Base-by-base conservation (phyloP, 495 filamentous ascomycete genomes). In the Mytilinidion resinicola region DNA sequence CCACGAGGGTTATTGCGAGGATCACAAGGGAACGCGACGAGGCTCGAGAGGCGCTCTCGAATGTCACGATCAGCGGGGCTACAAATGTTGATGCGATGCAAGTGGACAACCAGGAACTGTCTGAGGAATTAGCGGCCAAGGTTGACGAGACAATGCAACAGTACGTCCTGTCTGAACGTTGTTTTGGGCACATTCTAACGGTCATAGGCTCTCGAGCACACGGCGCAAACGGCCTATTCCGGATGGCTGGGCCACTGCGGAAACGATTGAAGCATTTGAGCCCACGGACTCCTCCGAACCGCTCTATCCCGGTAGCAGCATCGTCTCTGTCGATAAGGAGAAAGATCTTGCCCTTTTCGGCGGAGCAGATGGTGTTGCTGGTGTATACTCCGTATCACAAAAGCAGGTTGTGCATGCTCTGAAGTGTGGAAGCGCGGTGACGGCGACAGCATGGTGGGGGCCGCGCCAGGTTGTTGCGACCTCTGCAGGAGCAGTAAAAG, bases 1-100 rank as follows among this genome's bases (percentile, higher is more conserved):
- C 93, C 38, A 83, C 92, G 7, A 80, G 95, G 55, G 93, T 98
- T 51, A 95, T 97, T 72, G 90, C 89, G 41, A 82, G 95, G 34
- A 68, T 98, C 68, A 87, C 89, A 15, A 83, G 80, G 66, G 93
- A 98, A 75, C 77, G 95, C 53, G 92, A 97, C 66, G 92, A 97
- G 69, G 91, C 93, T 30, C 77, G 92, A 62, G 88, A 95, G 72
- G 90, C 95, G n/a, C 78, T 97, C 35, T 89, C 89, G 10, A 88
- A 87, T 67, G 80, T 97, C 11, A 86, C 85, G 1, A 81, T 61
- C 6, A 58, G 49, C 35, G 69, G 69, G 17, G 76, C 70, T 5
- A 70, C 73, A 17, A 82, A 78, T 63, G 88, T 84, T 25, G 92
- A 96, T 70, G 85, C 84, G 21, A 98, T 98, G 93, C 85, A 92